Evolutionary conservation across 345 rosid genomes (phyloP).

Genomic region (Firmiana major): DNA sequence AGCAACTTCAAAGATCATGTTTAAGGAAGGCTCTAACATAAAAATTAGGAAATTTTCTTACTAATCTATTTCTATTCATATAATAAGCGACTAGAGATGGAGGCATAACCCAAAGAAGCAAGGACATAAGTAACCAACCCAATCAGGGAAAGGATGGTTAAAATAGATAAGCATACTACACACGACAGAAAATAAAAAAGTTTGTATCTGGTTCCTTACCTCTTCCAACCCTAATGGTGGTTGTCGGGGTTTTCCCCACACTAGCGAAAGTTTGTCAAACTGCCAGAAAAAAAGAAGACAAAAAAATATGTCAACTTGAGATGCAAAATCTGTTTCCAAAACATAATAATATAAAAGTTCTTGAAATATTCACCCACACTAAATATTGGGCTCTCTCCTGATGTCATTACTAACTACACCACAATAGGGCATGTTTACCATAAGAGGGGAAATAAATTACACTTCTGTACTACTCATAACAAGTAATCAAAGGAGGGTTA

Average conservation of each 20-base stretch:
- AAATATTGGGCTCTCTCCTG: background rate
- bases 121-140: background rate
- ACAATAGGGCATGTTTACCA: background rate
- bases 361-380: background rate
- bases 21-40: background rate
- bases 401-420: slow-evolving; percentile 1
- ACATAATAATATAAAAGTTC: background rate
- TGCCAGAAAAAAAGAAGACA: slow-evolving; percentile 39
- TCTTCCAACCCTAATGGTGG: slow-evolving; percentile 64
- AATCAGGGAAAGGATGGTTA: background rate
- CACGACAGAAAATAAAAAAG: background rate
- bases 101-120: background rate
- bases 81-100: background rate
- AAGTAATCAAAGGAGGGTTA: background rate
- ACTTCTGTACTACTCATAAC: background rate
- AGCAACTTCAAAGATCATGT: background rate
- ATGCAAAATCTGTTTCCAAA: background rate
- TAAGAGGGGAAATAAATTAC: background rate
- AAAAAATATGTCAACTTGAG: background rate
- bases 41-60: background rate
- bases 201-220: slow-evolving; percentile 36
- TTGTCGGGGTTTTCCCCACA: slow-evolving; percentile 94
- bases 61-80: background rate
- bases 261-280: slow-evolving; percentile 70
- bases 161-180: background rate